phyloP scores from a whole-genome alignment of 176 grass and related monocot species.

The Juncus inflexus region DNA sequence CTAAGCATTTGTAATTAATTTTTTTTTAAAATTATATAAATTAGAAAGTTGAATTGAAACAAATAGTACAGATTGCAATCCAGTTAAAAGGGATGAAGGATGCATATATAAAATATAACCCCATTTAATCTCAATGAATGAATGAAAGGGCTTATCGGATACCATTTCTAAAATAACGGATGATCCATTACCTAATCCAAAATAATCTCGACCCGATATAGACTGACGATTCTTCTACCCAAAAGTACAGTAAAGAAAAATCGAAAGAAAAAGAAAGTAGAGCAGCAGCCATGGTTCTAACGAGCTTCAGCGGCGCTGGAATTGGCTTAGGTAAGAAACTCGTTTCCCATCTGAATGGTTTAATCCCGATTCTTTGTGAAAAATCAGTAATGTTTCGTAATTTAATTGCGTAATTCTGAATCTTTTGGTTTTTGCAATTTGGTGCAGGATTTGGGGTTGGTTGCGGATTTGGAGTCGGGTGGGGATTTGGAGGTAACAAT shows the following conservation, averaged over 20 bases:
- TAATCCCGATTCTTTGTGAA: neutral
- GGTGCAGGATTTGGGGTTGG: conserved; percentile 65
- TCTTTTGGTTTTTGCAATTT: conserved; percentile 11
- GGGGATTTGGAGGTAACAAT: conserved; percentile 77
- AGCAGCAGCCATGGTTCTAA: conserved; percentile 44
- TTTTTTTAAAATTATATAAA: no score
- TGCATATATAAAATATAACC: no score
- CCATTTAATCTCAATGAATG: no score
- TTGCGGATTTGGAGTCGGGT: conserved; percentile 95
- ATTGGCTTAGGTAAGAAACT: conserved; percentile 59
- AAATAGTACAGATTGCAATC: no score
- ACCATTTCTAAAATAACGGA: no score
- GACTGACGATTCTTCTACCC: neutral
- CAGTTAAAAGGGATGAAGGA: no score
- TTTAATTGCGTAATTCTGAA: conserved; percentile 23
- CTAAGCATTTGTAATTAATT: no score
- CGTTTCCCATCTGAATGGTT: neutral
- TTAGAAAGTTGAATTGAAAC: no score
- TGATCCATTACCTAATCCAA: no score
- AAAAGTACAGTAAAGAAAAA: neutral
- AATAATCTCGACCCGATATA: no score
- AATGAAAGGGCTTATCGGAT: no score
- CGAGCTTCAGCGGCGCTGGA: conserved; percentile 54
- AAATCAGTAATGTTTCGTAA: conserved; percentile 10
- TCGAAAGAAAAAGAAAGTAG: neutral